Evolutionary conservation across 2,329 filamentous ascomycete species (phyloP), one percentile per base, ranked within the genome.

Genomic region (Cercospora beticola): DNA sequence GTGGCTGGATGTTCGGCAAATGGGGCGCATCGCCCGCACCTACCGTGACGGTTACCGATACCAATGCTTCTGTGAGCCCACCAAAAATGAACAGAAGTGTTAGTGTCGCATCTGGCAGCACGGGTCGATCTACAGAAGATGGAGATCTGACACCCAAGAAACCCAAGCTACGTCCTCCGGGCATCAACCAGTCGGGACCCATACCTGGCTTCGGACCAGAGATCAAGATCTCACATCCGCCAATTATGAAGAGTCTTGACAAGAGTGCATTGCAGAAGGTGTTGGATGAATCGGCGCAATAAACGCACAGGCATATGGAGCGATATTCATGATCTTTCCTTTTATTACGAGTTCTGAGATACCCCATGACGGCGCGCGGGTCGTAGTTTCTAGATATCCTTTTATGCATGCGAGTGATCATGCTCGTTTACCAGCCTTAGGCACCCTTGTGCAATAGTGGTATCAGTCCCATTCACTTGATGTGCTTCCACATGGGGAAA

Each of bases 141-240:
- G 66, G 75, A 16, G 75, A 79, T 40, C 77, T 76, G 36, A 78
- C 78, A 26, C 77, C 81, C 10, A 76, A 78, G 67, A 80, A 71
- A 10, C 64, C 81, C 36, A 82, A 76, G 67, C 65, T 82, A 54
- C 84, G 92, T 54, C 80, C 86, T 4, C 87, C 91, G 1, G 92
- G 92, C 0, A 92, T 95, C 76, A 95, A 95, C 75, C 92, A 94
- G 76, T 85, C 87, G 1, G 92, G 92, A 0, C 85, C 88, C 0
- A 90, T 95, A 54, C 87, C 90, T 0, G 92, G 92, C 0, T 90
- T 94, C 71, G 84, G 87, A 80, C 75, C 86, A 80, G 79, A 86
- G 79, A 75, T 86, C 80, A 78, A 83, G 78, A 40, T 86, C 1
- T 85, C 87, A 2, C 70, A 73, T 65, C 83, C 85, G 40, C 86